A percentile compares a stretch with the other conserved stretches of the same genome.
Conservation (phyloP, 1,139 yeast genomes). For the Taiozyma onychis region DNA sequence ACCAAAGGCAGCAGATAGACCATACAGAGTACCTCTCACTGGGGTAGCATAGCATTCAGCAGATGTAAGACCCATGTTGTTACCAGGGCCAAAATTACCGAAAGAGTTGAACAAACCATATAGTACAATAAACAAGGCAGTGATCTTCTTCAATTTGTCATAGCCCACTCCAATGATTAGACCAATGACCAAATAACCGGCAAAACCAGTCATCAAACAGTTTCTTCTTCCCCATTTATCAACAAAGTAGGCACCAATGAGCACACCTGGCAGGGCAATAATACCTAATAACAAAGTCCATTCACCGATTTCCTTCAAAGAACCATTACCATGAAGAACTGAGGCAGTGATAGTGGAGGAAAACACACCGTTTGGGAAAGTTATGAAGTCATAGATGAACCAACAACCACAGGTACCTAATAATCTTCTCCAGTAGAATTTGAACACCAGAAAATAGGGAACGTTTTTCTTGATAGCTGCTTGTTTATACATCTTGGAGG, state of each 20-base stretch:
- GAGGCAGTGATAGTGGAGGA: constrained; percentile 45
- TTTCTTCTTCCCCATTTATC: constrained; percentile 53
- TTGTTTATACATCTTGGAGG: constrained; percentile 51
- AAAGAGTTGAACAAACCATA: constrained; percentile 53
- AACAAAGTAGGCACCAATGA: constrained; percentile 49
- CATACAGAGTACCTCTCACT: constrained; percentile 60
- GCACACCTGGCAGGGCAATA: constrained; percentile 53
- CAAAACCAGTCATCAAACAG: constrained; percentile 52
- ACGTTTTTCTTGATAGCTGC: constrained; percentile 45
- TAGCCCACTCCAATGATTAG: constrained; percentile 53
- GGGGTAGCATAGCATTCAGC: constrained; percentile 73
- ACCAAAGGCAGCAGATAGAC: constrained; percentile 47
- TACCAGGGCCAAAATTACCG: constrained; percentile 77
- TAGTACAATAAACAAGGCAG: constrained; percentile 51
- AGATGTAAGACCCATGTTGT: constrained; percentile 63
- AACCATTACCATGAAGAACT: constrained; percentile 33
- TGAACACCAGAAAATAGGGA: constrained; percentile 48
- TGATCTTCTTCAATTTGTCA: constrained; percentile 40
- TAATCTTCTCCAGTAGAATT: constrained; percentile 50
- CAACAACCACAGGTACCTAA: constrained; percentile 55
- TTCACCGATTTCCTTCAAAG: constrained; percentile 44
- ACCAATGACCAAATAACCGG: constrained; percentile 55
- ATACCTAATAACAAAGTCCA: constrained; percentile 52
- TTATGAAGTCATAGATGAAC: constrained; percentile 60
- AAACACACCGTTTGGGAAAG: constrained; percentile 62